Base-by-base conservation (phyloP, 2,329 filamentous ascomycete species). In the Ascochyta clinopodiicola region DNA sequence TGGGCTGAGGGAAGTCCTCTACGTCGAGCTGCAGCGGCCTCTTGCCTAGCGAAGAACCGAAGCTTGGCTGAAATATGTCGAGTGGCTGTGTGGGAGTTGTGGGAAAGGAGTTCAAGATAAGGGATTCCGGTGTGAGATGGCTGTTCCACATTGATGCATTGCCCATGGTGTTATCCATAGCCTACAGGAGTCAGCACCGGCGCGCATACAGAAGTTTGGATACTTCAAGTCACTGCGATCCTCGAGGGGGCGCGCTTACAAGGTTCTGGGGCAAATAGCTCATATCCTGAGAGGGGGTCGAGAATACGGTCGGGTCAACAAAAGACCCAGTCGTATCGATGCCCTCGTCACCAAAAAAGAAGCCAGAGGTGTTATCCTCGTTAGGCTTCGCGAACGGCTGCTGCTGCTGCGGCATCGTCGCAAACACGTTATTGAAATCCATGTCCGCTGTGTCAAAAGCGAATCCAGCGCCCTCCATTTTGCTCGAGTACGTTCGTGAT, bases 311-410 rank as follows among this genome's bases (percentile, higher is more conserved):
- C 21, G 68, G 58, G 57, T 64, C 58, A 38, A 67, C 59, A 45
- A 66, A 67, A 47, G 63, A 57, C 43, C 47, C 55, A 24, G 66
- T 60, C 22, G 71, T 73, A 45, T 74, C 70, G 59, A 74, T 71
- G 22, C 63, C 71, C 64, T 75, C 72, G 58, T 74, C 71, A 62
- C 59, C 62, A 39, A 67, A 69, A 58, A 68, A 69, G 61, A 70
- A 68, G 60, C 58, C 59, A 46, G 66, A 66, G 55, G 71, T 74
- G 56, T 71, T 66, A 72, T 61, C 70, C 64, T 70, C 63, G 29
- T 31, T 52, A 22, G 66, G 60, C 66, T 73, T 73, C 62, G 57
- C 58, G 54, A 64, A 70, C 45, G 63, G 43, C 42, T 55, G 59
- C 47, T 63, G 59, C 44, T 63, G 49, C 44, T 56, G 54, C 51